Percentiles rank a stretch among this genome's conserved stretches.
These are phyloP conservation scores for Musa acuminata DNA, from an alignment of 176 grass and related monocot genomes.

Conservation along the genomic window DNA sequence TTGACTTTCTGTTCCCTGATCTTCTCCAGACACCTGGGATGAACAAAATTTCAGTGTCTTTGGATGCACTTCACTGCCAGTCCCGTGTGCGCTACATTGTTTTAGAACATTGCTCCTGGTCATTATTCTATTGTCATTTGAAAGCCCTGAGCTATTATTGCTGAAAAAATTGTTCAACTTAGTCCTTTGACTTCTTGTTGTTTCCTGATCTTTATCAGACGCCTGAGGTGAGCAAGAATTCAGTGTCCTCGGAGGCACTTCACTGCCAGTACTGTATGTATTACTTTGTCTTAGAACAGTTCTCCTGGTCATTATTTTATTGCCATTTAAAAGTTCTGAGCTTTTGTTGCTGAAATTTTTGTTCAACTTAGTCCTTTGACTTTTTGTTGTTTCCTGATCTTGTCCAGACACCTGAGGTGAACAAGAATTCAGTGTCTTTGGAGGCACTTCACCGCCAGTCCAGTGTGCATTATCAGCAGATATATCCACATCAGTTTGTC, in stretches of 20 bases:
- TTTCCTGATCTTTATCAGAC: not conserved
- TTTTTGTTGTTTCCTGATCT: not conserved
- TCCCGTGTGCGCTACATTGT: not conserved
- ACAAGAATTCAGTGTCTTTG: not conserved
- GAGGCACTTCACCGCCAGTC: not conserved
- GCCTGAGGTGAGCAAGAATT: not conserved
- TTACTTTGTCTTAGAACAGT: too few relatives aligned
- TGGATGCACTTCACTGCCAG: not conserved
- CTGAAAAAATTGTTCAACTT: not conserved
- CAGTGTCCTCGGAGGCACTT: not conserved
- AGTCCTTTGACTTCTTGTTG: not conserved
- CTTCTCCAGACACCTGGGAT: not conserved
- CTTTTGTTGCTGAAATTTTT: not conserved
- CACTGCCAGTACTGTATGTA: not conserved
- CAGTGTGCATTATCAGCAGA: conserved; percentile 1
- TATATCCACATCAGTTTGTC: not conserved
- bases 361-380: not conserved
- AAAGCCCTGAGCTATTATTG: not conserved
- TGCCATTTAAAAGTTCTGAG: not conserved
- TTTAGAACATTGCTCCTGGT: too few relatives aligned
- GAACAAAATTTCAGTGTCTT: not conserved
- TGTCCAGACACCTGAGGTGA: not conserved
- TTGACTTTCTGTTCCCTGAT: not conserved
- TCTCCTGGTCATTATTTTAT: too few relatives aligned
- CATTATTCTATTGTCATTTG: not conserved